These are phyloP conservation scores for Podaxis carcinomalis DNA, from an alignment of 768 basidiomycete genomes.

Conservation along the genomic window DNA sequence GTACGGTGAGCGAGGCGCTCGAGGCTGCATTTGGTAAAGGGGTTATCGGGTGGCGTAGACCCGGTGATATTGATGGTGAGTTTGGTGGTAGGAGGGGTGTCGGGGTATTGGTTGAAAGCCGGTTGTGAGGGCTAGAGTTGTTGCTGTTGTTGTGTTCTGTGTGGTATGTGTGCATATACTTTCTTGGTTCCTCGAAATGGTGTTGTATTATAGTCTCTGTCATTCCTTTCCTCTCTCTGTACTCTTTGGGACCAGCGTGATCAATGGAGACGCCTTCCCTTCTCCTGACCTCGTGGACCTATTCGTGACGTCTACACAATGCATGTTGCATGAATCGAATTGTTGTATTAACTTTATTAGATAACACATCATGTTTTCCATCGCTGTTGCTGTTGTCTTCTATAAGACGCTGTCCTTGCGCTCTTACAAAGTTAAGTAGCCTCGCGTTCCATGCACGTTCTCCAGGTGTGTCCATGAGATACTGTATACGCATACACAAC, in stretches of 20 bases:
- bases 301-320: too few relatives aligned
- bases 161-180: not conserved
- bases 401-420: too few relatives aligned
- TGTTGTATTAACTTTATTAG: not conserved
- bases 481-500: too few relatives aligned
- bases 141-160: not conserved
- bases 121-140: conserved; percentile 30
- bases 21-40: conserved; percentile 80
- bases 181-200: not conserved
- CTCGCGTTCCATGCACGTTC: too few relatives aligned
- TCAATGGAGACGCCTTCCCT: too few relatives aligned
- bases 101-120: conserved; percentile 43
- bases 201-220: too few relatives aligned
- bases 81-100: not conserved
- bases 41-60: conserved; percentile 58
- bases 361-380: not conserved
- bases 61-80: conserved; percentile 10
- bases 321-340: not conserved
- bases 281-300: too few relatives aligned
- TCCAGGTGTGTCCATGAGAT: too few relatives aligned
- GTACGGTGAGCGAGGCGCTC: conserved; percentile 73
- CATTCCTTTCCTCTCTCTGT: too few relatives aligned
- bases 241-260: too few relatives aligned
- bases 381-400: not conserved
- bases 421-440: too few relatives aligned